phyloP scores from a whole-genome alignment of 208 protist genomes.

The Crithidia fasciculata region DNA sequence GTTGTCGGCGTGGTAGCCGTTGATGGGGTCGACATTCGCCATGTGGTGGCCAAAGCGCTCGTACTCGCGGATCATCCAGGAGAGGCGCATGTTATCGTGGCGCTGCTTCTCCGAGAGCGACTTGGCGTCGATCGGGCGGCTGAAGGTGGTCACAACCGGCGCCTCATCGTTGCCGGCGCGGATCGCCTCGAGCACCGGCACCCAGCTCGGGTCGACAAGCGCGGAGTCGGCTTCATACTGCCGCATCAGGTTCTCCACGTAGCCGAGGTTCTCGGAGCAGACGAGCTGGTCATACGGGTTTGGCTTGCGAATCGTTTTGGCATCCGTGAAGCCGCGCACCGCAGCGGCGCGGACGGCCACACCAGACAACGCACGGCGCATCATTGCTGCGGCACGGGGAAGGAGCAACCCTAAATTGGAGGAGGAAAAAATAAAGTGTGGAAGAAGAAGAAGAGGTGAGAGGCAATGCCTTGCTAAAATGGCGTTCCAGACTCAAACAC shows the following conservation, averaged over 20 bases:
- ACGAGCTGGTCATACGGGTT: constrained; percentile 81
- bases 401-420: background rate
- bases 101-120: constrained; percentile 79
- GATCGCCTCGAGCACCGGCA: constrained; percentile 81
- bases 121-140: constrained; percentile 62
- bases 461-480: too few relatives aligned
- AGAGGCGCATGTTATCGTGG: constrained; percentile 89
- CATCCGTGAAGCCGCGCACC: constrained; percentile 73
- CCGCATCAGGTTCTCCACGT: constrained; percentile 79
- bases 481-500: too few relatives aligned
- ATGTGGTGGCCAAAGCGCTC: constrained; percentile 86
- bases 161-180: constrained; percentile 45
- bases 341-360: constrained; percentile 20
- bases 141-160: constrained; percentile 79
- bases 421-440: background rate
- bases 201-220: constrained; percentile 83
- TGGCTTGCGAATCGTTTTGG: constrained; percentile 79
- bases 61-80: constrained; percentile 91
- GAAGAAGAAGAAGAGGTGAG: background rate
- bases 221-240: constrained; percentile 79
- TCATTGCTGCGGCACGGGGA: constrained; percentile 48
- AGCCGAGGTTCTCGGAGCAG: constrained; percentile 68
- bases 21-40: constrained; percentile 81
- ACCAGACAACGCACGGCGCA: constrained; percentile 62
- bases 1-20: constrained; percentile 26